Percentiles rank a stretch among this genome's conserved stretches.
These are phyloP conservation scores for Sinapis alba DNA, from an alignment of 441 rosid species.

Conservation along the genomic window DNA sequence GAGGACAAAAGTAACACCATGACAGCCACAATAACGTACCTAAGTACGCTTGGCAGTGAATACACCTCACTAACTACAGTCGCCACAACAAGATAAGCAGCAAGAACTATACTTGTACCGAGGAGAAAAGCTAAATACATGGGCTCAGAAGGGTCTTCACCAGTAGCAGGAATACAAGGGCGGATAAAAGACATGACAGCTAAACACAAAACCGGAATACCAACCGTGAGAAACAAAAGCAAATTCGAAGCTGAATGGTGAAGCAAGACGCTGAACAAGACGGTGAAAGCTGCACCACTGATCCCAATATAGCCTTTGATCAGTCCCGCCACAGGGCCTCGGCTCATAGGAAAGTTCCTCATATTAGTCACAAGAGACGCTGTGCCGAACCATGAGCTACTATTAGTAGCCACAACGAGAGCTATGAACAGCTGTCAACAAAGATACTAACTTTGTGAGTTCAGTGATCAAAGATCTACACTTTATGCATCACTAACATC, in stretches of 20 bases:
- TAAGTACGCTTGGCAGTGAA: constrained; percentile 44
- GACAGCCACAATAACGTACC: constrained; percentile 57
- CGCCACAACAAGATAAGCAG: constrained; percentile 61
- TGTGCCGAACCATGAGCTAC: constrained; percentile 93
- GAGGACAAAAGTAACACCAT: constrained; percentile 65
- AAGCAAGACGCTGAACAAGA: constrained; percentile 64
- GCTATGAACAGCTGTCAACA: constrained; percentile 75
- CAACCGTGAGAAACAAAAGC: constrained; percentile 66
- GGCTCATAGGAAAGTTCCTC: constrained; percentile 91
- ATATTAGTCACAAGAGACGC: constrained; percentile 97
- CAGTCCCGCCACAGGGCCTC: constrained; percentile 92
- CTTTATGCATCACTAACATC: neutral
- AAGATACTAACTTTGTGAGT: neutral
- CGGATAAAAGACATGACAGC: constrained; percentile 73
- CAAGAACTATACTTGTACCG: constrained; percentile 67
- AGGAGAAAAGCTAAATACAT: constrained; percentile 73
- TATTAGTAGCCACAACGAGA: constrained; percentile 69
- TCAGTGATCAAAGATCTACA: neutral
- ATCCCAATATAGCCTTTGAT: constrained; percentile 92
- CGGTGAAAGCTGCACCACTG: constrained; percentile 83
- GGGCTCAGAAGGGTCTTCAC: constrained; percentile 89
- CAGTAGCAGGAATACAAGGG: constrained; percentile 82
- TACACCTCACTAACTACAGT: constrained; percentile 55
- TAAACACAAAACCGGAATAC: constrained; percentile 72
- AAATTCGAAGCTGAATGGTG: constrained; percentile 61